Percentiles rank a stretch among this genome's conserved stretches.
Evolutionary conservation across 495 filamentous ascomycete genomes (phyloP).

Genomic region (Penicillium tannophilum): DNA sequence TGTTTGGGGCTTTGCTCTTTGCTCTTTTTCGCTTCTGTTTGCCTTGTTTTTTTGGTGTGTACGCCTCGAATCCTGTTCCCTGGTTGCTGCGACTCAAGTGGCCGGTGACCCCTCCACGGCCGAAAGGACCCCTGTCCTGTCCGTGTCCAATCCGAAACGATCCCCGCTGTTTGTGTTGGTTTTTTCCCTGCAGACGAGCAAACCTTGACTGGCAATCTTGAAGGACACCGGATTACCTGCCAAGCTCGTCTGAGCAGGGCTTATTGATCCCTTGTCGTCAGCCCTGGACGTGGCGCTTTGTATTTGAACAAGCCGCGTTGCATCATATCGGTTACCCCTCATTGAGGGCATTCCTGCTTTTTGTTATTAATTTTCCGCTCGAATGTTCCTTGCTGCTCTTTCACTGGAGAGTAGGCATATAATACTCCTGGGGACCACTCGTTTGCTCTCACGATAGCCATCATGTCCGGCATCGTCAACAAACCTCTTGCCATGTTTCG

Average conservation of each 20-base stretch:
- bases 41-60: conserved; percentile 1
- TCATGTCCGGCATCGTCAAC: conserved; percentile 36
- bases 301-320: conserved; percentile 7
- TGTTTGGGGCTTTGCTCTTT: conserved; percentile 7
- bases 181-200: conserved; percentile 18
- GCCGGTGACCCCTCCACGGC: conserved; percentile 13
- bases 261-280: conserved; percentile 14
- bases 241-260: neutral
- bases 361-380: neutral
- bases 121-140: conserved; percentile 19
- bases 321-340: neutral
- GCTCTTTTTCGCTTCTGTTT: conserved; percentile 11
- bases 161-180: conserved; percentile 4
- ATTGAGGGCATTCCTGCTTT: neutral
- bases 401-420: neutral
- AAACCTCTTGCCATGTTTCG: conserved; percentile 39
- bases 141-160: conserved; percentile 21
- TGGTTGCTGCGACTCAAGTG: conserved; percentile 15
- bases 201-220: conserved; percentile 8
- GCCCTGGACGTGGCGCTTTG: conserved; percentile 2
- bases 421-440: neutral
- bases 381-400: conserved; percentile 17
- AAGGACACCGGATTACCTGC: conserved; percentile 4
- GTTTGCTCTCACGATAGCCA: neutral
- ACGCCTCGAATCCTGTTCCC: neutral